These are phyloP conservation scores for Astrephomene gubernaculifera DNA, from an alignment of 139 green algal species.

Conservation along the genomic window DNA sequence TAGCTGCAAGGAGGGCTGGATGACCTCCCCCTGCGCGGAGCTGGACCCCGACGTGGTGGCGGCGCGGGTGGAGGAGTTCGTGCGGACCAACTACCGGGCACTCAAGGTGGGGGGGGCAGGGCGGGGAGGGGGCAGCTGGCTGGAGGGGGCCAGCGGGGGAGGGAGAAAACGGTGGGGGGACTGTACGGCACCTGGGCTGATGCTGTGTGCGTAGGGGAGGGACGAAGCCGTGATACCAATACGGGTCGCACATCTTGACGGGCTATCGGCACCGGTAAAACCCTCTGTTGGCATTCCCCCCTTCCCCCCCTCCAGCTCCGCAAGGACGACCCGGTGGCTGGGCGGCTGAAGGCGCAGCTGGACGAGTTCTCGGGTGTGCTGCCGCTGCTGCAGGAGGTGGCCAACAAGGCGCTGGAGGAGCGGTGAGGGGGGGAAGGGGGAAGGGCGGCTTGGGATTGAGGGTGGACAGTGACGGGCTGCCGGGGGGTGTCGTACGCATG, in stretches of 20 bases:
- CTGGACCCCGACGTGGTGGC: constrained; percentile 52
- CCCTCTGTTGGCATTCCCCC: too few species aligned
- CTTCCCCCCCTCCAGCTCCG: constrained; percentile 57
- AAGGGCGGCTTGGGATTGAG: too few species aligned
- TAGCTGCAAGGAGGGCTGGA: constrained; percentile 28
- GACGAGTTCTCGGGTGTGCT: constrained; percentile 77
- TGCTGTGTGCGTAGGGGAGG: not conserved
- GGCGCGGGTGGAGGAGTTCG: constrained; percentile 58
- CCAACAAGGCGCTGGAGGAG: constrained; percentile 75
- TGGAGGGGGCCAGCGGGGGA: not conserved
- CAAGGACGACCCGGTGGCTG: constrained; percentile 67
- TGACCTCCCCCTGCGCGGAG: constrained; percentile 35
- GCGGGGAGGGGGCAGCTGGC: too few species aligned
- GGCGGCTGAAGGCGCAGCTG: constrained; percentile 71
- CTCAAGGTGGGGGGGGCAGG: constrained; percentile 33
- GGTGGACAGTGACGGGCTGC: too few species aligned
- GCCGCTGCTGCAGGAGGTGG: constrained; percentile 63
- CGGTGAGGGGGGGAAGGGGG: not conserved
- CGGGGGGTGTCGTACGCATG: too few species aligned
- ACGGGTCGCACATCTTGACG: too few species aligned
- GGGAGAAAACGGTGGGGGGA: too few species aligned
- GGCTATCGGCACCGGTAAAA: too few species aligned
- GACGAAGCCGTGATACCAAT: too few species aligned
- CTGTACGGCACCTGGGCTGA: too few species aligned
- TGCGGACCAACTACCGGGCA: constrained; percentile 60